Base-by-base conservation (phyloP, 768 basidiomycete species). In the Mycena pura region DNA sequence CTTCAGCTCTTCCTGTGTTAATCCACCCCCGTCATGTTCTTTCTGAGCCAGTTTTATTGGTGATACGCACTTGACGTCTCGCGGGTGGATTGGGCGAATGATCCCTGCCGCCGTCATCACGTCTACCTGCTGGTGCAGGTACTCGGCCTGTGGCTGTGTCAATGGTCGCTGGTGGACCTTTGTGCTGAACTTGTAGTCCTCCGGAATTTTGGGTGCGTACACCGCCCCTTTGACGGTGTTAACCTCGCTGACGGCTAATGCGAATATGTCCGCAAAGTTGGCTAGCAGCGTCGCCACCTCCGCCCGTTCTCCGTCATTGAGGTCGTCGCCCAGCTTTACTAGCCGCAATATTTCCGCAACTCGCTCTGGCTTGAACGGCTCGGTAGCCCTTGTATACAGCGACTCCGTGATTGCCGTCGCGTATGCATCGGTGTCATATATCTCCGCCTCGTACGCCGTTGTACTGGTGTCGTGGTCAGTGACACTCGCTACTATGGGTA, bases 191-290 rank as follows among this genome's bases (percentile, higher is more conserved):
- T 25, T 69, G 0, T 65, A 49, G 5, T 65, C 70, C 17, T 62
- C 46, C 0, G 72, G 72, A 2, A 82, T 69, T 45, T 76, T 66
- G 3, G 81, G 68, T 1, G 46, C 57, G 61, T 82, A 78, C 1
- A 67, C 65, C 3, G 72, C 73, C 1, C 72, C 75, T 9, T 68
- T 40, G 0, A 81, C 73, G 0, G 66, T 59, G 1, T 44, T 45
- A 2, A 82, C 80, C 56, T 83, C 78, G 19, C 71, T 70, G 8
- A 81, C 62, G 0, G 74, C 72, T 1, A 81, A 62, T 5, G 78
- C 77, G 54, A 80, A 83, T 25, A 72, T 65, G 60, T 82, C 78
- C 0, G 80, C 77, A 51, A 69, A 80, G 43, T 74, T 55, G 0
- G 6, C 34, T 0, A 82, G 27, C 3, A 80, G 45, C 0, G 34